Evolutionary conservation across 441 rosid species (phyloP).

Genomic region (Dalechampia spathulata): DNA sequence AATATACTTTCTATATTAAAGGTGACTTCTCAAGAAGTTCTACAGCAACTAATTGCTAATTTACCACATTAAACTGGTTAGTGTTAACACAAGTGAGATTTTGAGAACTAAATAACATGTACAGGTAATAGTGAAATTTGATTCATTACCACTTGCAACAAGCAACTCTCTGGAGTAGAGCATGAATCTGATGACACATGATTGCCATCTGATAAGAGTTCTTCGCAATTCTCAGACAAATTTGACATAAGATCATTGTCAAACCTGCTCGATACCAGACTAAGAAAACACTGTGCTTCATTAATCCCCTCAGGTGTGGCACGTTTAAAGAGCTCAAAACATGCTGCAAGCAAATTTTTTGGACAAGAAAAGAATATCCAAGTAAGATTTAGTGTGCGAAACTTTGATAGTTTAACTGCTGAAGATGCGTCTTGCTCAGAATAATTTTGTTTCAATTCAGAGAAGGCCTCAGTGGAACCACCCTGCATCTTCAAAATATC

Average conservation of each 20-base stretch:
- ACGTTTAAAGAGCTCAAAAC: conserved; percentile 63
- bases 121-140: not conserved
- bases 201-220: conserved; percentile 24
- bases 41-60: too few relatives aligned
- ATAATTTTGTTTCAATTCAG: conserved; percentile 58
- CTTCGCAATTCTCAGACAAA: conserved; percentile 24
- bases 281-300: conserved; percentile 54
- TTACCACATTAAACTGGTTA: not conserved
- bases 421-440: conserved; percentile 47
- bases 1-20: not conserved
- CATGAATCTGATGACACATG: conserved; percentile 30
- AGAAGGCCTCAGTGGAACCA: conserved; percentile 38
- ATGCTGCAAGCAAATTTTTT: conserved; percentile 56
- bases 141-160: conserved; percentile 75
- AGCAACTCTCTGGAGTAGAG: conserved; percentile 35
- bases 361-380: conserved; percentile 61
- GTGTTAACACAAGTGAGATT: not conserved
- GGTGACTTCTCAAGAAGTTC: too few relatives aligned
- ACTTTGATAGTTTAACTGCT: conserved; percentile 48
- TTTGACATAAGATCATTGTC: conserved; percentile 26
- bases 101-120: not conserved
- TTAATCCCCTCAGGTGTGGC: conserved; percentile 45
- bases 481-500: conserved; percentile 43
- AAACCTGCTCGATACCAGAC: conserved; percentile 46
- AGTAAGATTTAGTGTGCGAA: conserved; percentile 48